Evolutionary conservation across 306 rosid species (phyloP).

Genomic region (Rosa multiflora): DNA sequence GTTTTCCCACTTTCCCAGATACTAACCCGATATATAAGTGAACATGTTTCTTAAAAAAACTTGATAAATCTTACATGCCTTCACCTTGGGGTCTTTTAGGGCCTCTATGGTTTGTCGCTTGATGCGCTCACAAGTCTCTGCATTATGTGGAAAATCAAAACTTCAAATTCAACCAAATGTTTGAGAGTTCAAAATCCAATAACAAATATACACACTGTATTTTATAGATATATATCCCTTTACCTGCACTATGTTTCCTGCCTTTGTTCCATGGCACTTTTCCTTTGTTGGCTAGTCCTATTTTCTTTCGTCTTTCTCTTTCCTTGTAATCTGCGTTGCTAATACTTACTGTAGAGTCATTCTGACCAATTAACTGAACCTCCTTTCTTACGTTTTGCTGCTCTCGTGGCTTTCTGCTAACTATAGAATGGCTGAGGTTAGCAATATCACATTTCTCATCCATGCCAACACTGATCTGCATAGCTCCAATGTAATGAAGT

Average conservation of each 20-base stretch:
- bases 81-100: slow-evolving; percentile 90
- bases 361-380: slow-evolving; percentile 14
- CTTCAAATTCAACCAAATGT: slow-evolving; percentile 23
- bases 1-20: too few relatives aligned
- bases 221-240: slow-evolving; percentile 5
- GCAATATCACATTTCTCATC: slow-evolving; percentile 27
- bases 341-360: slow-evolving; percentile 25
- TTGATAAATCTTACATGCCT: slow-evolving; percentile 62
- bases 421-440: slow-evolving; percentile 25
- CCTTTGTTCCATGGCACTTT: slow-evolving; percentile 97
- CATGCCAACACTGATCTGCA: slow-evolving; percentile 30
- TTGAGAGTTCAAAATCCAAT: slow-evolving; percentile 14
- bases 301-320: slow-evolving; percentile 60
- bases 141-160: slow-evolving; percentile 23
- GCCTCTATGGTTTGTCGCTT: slow-evolving; percentile 74
- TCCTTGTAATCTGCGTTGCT: slow-evolving; percentile 45
- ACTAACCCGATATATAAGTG: too few relatives aligned
- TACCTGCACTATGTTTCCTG: slow-evolving; percentile 76
- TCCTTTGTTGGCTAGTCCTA: slow-evolving; percentile 86
- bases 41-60: too few relatives aligned
- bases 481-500: slow-evolving; percentile 33
- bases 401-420: slow-evolving; percentile 23
- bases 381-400: slow-evolving; percentile 23
- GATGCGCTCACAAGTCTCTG: slow-evolving; percentile 76
- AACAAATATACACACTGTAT: not conserved